Evolutionary conservation across 768 basidiomycete genomes (phyloP).

Genomic region (Cyclocybe aegerita): DNA sequence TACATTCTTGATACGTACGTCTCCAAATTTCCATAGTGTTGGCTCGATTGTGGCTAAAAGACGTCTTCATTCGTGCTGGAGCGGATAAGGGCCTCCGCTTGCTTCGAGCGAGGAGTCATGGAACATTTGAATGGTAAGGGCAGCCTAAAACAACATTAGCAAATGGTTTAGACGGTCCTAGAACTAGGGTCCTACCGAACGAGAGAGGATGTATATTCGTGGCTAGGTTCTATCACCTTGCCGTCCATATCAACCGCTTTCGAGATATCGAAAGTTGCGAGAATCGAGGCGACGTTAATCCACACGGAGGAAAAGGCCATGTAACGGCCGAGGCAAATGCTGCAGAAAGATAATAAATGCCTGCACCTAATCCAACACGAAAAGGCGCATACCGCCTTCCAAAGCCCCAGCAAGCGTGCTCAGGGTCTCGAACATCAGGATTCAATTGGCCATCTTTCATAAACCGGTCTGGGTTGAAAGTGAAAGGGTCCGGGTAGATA

Average conservation of each 20-base stretch:
- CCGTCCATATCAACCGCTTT: slow-evolving; percentile 19
- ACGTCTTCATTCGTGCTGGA: neutral
- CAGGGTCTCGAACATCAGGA: slow-evolving; percentile 23
- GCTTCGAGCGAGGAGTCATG: slow-evolving; percentile 11
- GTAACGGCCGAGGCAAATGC: slow-evolving; percentile 22
- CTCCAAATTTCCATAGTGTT: too few relatives aligned
- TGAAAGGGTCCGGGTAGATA: slow-evolving; percentile 37
- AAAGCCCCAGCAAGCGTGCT: slow-evolving; percentile 28
- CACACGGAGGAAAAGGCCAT: slow-evolving; percentile 22
- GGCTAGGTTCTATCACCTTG: slow-evolving; percentile 12
- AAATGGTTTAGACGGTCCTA: neutral
- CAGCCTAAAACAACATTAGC: neutral
- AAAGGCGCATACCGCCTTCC: slow-evolving; percentile 22
- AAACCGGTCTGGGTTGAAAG: slow-evolving; percentile 43
- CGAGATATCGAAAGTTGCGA: slow-evolving; percentile 22
- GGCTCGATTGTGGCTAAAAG: too few relatives aligned
- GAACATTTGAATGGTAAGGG: slow-evolving; percentile 12
- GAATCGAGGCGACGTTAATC: slow-evolving; percentile 21
- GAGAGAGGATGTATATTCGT: slow-evolving; percentile 15
- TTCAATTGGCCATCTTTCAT: slow-evolving; percentile 26
- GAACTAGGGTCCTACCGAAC: slow-evolving; percentile 11
- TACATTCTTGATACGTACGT: too few relatives aligned
- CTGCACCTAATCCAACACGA: neutral
- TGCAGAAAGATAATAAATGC: neutral
- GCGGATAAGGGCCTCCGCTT: slow-evolving; percentile 3